Evolutionary conservation across 2,329 filamentous ascomycete genomes (phyloP).

Genomic region (Parastagonospora nodorum): DNA sequence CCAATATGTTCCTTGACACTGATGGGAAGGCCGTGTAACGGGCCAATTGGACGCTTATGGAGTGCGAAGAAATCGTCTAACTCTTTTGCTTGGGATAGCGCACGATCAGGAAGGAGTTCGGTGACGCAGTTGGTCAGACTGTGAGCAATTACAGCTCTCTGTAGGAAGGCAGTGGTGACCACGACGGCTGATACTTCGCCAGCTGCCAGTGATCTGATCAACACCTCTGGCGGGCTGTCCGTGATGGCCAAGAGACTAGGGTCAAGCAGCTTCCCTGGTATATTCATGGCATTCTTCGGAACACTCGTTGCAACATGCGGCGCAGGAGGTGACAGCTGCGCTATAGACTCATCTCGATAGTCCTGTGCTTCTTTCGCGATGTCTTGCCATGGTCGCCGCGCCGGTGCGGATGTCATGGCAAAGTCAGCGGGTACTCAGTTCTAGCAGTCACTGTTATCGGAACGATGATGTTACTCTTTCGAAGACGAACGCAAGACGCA

Average conservation of each 20-base stretch:
- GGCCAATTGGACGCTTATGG: constrained; percentile 48
- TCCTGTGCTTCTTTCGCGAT: constrained; percentile 32
- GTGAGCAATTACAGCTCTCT: constrained; percentile 32
- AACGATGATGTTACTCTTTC: no score
- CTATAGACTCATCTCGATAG: constrained; percentile 33
- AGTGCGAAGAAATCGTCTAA: constrained; percentile 48
- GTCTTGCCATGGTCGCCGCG: constrained; percentile 23
- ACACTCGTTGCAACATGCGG: constrained; percentile 25
- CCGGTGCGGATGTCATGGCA: no score
- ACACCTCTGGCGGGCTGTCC: constrained; percentile 21
- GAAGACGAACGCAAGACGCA: no score
- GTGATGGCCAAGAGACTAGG: constrained; percentile 21
- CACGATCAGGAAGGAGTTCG: constrained; percentile 42
- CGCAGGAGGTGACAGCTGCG: constrained; percentile 16
- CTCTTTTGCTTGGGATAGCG: constrained; percentile 46
- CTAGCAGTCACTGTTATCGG: no score
- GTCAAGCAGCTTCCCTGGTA: constrained; percentile 25
- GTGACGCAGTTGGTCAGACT: constrained; percentile 30
- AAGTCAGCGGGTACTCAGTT: no score
- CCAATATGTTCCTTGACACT: constrained; percentile 59
- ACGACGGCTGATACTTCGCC: constrained; percentile 27
- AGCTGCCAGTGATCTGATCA: constrained; percentile 19
- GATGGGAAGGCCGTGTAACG: constrained; percentile 59
- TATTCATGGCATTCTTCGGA: constrained; percentile 22
- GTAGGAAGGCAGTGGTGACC: constrained; percentile 34